These are phyloP conservation scores for Sugiyamaella lignohabitans DNA, from an alignment of 805 yeast species.

Conservation along the genomic window DNA sequence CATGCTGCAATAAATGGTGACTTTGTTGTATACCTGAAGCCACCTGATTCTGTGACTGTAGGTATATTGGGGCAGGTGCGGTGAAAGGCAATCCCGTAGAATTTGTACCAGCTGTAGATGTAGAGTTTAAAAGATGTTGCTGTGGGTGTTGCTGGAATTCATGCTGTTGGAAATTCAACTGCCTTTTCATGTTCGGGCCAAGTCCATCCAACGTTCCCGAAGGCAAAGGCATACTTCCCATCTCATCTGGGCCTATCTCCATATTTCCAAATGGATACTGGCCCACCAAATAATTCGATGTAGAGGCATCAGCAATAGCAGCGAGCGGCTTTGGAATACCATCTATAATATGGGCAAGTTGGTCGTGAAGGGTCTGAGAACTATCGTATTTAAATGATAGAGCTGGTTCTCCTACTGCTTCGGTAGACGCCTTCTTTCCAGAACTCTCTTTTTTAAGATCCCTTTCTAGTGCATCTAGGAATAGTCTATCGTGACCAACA, in stretches of 20 bases:
- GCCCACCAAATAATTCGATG: constrained; percentile 12
- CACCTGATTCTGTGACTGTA: neutral
- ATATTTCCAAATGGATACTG: constrained; percentile 3
- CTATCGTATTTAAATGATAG: constrained; percentile 61
- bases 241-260: neutral
- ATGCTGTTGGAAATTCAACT: neutral
- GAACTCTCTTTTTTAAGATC: constrained; percentile 72
- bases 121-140: too few relatives aligned
- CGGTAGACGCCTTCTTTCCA: constrained; percentile 62
- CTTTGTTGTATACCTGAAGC: neutral
- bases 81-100: too few relatives aligned
- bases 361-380: constrained; percentile 32
- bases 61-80: neutral
- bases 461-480: constrained; percentile 89
- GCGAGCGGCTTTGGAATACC: constrained; percentile 26
- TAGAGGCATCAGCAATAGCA: constrained; percentile 28
- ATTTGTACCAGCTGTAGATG: too few relatives aligned
- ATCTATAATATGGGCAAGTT: constrained; percentile 27
- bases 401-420: constrained; percentile 71
- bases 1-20: too few relatives aligned
- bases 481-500: constrained; percentile 87
- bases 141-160: too few relatives aligned
- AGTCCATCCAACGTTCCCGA: too few relatives aligned
- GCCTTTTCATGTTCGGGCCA: neutral
- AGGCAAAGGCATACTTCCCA: too few relatives aligned